phyloP scores from a whole-genome alignment of 2,329 filamentous ascomycete genomes.

The Trichophyton schoenleinii region DNA sequence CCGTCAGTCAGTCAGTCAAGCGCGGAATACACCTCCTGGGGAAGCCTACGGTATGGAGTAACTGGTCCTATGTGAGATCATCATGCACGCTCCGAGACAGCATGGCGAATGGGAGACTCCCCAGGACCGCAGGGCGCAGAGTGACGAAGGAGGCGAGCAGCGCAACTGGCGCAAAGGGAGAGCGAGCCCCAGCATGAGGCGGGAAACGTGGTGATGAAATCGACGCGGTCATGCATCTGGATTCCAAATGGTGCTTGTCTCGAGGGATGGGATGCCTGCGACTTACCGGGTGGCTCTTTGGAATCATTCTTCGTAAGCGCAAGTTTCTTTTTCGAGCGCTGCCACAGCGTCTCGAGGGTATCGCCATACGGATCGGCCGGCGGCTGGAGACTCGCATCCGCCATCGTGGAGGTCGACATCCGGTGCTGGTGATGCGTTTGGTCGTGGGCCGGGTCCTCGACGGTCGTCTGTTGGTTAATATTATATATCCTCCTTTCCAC shows the following conservation, averaged over 20 bases:
- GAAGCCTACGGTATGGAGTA: too few relatives aligned
- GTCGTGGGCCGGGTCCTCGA: too few relatives aligned
- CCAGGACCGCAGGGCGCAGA: too few relatives aligned
- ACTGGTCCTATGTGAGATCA: neutral
- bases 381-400: neutral
- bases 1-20: too few relatives aligned
- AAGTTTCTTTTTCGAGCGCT: slow-evolving; percentile 13
- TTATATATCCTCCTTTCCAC: too few relatives aligned
- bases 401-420: neutral
- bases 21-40: too few relatives aligned
- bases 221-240: neutral
- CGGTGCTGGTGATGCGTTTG: too few relatives aligned
- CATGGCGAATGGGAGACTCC: too few relatives aligned
- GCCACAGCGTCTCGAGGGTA: slow-evolving; percentile 12
- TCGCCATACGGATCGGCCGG: slow-evolving; percentile 3
- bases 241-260: neutral
- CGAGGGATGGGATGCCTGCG: neutral
- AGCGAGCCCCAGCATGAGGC: neutral
- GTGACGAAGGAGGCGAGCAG: neutral
- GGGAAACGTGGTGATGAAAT: neutral
- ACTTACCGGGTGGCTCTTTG: slow-evolving; percentile 11
- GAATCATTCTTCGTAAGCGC: slow-evolving; percentile 10
- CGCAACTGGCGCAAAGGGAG: neutral
- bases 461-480: too few relatives aligned
- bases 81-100: neutral